Evolutionary conservation across 2,329 filamentous ascomycete species (phyloP), one percentile per base, ranked within the genome.

Genomic region (Colletotrichum spinosum): DNA sequence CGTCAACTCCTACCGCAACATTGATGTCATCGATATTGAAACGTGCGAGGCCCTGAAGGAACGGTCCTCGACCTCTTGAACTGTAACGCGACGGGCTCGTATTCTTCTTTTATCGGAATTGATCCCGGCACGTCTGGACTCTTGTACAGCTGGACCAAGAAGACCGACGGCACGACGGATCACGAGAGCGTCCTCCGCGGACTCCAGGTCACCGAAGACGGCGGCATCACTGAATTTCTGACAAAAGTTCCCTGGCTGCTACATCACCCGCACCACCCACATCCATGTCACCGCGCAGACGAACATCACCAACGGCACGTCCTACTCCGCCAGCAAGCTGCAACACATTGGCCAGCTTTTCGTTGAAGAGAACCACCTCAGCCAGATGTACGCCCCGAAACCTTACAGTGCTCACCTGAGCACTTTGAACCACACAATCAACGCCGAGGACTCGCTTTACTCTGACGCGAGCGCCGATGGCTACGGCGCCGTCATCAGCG

Each of bases 401-500:
- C 51, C 42, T 10, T 60, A 60, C 51, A 66, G 33, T 46, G 46
- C 35, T 9, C 52, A 61, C 52, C 11, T 46, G 25, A 44, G 17
- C 39, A 48, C 51, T 6, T 12, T 62, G 49, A 60, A 60, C 39
- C 56, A 48, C 17, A 66, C 62, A 1, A 48, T 44, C 11, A 62
- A 62, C 25, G 58, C 42, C 4, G 75, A 83, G 0, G 85, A 88
- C 69, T 65, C 56, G 49, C 56, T 60, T 8, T 60, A 53, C 56
- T 67, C 15, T 80, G 84, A 53, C 77, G 84, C 49, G 69, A 77
- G 34, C 37, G 72, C 79, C 69, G 79, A 82, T 64, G 80, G 81
- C 12, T 55, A 56, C 58, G 82, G 84, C 68, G 85, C 85, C 1
- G 78, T 86, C 68, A 74, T 85, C 55, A 79, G 86, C 70, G 86